A percentile compares a stretch with the other conserved stretches of the same genome.
phyloP scores from a whole-genome alignment of 345 rosid genomes.

The Acer saccharum region DNA sequence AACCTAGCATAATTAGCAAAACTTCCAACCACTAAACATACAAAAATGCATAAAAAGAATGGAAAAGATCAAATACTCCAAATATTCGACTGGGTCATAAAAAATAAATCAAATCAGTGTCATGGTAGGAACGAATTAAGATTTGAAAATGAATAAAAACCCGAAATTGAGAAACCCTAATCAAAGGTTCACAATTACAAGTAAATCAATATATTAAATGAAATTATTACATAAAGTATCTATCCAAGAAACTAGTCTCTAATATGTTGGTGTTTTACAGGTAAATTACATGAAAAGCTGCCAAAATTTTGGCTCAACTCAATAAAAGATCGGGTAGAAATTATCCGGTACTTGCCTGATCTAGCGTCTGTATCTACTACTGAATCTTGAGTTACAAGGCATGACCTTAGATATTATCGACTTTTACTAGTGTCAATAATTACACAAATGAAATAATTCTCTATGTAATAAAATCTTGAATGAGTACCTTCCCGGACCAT shows the following conservation, averaged over 20 bases:
- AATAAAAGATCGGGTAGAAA: not conserved
- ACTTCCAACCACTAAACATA: no score
- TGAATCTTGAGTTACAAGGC: not conserved
- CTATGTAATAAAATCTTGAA: not conserved
- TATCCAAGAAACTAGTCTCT: not conserved
- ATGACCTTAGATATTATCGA: not conserved
- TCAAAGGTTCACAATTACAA: no score
- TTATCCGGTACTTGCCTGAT: not conserved
- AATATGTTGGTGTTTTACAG: slow-evolving; percentile 4
- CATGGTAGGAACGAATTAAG: no score
- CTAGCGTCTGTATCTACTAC: not conserved
- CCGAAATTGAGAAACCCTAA: not conserved
- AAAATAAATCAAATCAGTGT: no score
- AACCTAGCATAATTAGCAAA: not conserved
- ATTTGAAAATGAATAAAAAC: no score
- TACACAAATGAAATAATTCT: slow-evolving; percentile 13
- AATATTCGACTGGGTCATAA: no score
- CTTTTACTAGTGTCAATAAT: slow-evolving; percentile 2
- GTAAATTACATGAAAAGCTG: not conserved
- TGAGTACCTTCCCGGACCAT: not conserved
- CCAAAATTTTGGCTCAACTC: not conserved
- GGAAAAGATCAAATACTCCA: no score
- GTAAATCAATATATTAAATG: not conserved
- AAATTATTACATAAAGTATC: not conserved
- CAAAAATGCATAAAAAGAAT: no score